Conservation (phyloP, 2,329 filamentous ascomycete genomes). For the Cadophora luteo-olivacea region DNA sequence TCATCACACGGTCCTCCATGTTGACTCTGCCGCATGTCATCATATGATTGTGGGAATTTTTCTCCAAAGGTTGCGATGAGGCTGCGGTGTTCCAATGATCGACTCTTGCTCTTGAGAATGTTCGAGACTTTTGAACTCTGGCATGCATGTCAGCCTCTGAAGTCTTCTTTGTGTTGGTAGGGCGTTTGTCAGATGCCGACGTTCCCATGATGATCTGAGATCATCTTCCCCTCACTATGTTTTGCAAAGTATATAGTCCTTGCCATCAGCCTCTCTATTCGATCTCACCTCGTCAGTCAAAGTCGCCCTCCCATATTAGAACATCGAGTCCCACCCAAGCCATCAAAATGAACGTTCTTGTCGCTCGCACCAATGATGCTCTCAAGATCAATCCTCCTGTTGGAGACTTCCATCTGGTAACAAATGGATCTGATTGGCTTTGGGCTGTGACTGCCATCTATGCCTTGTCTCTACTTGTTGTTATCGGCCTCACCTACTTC, state of each 20-base stretch:
- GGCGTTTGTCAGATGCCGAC: slow-evolving; percentile 24
- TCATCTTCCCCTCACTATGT: slow-evolving; percentile 1
- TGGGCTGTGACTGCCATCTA: slow-evolving; percentile 67
- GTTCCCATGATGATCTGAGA: slow-evolving; percentile 20
- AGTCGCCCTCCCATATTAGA: background rate
- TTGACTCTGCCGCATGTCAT: slow-evolving; percentile 22
- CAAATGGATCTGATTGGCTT: slow-evolving; percentile 66
- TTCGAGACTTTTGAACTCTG: background rate
- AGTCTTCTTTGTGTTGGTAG: slow-evolving; percentile 8
- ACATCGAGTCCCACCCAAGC: background rate
- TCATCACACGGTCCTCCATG: slow-evolving; percentile 28
- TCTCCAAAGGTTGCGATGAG: background rate
- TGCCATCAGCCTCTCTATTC: background rate
- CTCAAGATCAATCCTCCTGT: slow-evolving; percentile 38
- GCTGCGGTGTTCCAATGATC: slow-evolving; percentile 16
- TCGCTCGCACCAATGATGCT: slow-evolving; percentile 35
- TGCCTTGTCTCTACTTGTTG: slow-evolving; percentile 57
- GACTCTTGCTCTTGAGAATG: background rate
- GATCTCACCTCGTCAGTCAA: background rate
- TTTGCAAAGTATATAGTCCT: slow-evolving; percentile 14
- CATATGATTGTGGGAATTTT: slow-evolving; percentile 20
- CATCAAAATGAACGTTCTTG: slow-evolving; percentile 21
- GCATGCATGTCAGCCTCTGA: slow-evolving; percentile 22
- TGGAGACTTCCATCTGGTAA: slow-evolving; percentile 50
- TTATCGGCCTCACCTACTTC: slow-evolving; percentile 58